Evolutionary conservation across 1,139 yeast genomes (phyloP).

Genomic region (Hansenula sp.): DNA sequence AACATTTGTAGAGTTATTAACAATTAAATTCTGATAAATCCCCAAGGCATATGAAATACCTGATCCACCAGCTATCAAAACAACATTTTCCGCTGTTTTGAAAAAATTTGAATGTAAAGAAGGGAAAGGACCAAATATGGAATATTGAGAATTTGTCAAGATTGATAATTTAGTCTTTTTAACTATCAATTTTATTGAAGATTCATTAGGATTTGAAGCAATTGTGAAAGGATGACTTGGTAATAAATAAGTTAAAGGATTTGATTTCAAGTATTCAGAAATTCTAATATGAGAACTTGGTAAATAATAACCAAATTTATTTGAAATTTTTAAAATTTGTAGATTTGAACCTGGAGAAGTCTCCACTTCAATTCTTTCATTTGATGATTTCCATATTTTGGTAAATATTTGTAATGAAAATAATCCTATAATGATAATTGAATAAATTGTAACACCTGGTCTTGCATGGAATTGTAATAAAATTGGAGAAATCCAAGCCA

Average conservation of each 20-base stretch:
- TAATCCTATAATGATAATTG: conserved; percentile 43
- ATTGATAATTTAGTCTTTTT: conserved; percentile 51
- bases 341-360: conserved; percentile 27
- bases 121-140: conserved; percentile 70
- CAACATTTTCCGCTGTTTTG: conserved; percentile 45
- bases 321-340: conserved; percentile 30
- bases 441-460: conserved; percentile 58
- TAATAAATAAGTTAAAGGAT: conserved; percentile 37
- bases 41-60: conserved; percentile 84
- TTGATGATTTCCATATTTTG: conserved; percentile 26
- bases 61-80: conserved; percentile 79
- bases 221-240: conserved; percentile 84
- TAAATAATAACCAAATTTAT: conserved; percentile 27
- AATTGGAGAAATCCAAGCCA: conserved; percentile 61
- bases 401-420: conserved; percentile 39
- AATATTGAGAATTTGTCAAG: conserved; percentile 41
- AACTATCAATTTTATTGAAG: conserved; percentile 38
- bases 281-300: conserved; percentile 49
- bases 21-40: conserved; percentile 63
- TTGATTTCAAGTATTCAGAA: conserved; percentile 25
- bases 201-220: conserved; percentile 58
- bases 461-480: conserved; percentile 71
- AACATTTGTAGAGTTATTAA: conserved; percentile 64
- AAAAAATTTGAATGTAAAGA: conserved; percentile 38
- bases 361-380: conserved; percentile 23